phyloP scores from a whole-genome alignment of 2,329 filamentous ascomycete species.

The Thermoascus crustaceus region DNA sequence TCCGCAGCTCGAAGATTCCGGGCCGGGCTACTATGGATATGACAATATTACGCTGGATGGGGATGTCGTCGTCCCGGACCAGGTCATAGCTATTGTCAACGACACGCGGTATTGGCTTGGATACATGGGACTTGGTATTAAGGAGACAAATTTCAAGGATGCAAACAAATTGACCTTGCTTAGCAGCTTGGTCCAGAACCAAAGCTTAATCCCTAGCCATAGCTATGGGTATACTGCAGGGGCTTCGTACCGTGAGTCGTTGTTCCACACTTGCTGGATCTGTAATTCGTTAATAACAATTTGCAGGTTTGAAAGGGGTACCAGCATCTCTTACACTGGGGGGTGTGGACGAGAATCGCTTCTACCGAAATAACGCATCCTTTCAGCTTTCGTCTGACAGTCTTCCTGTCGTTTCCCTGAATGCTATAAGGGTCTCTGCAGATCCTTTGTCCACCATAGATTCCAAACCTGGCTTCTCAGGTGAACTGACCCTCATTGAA shows the following conservation, averaged over 20 bases:
- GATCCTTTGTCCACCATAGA: slow-evolving; percentile 5
- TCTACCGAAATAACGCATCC: slow-evolving; percentile 17
- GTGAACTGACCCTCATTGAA: slow-evolving; percentile 14
- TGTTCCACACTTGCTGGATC: background rate
- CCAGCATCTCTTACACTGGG: slow-evolving; percentile 24
- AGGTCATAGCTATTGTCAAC: slow-evolving; percentile 25
- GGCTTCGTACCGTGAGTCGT: slow-evolving; percentile 21
- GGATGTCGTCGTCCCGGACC: slow-evolving; percentile 16
- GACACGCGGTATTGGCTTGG: slow-evolving; percentile 28
- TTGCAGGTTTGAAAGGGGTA: slow-evolving; percentile 19
- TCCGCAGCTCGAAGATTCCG: slow-evolving; percentile 12
- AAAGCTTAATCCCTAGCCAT: slow-evolving; percentile 9
- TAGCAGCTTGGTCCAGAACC: slow-evolving; percentile 19
- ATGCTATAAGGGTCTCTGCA: slow-evolving; percentile 18
- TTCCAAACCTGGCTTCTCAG: slow-evolving; percentile 12
- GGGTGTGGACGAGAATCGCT: slow-evolving; percentile 24
- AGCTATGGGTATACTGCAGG: slow-evolving; percentile 28
- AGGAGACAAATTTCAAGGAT: slow-evolving; percentile 18
- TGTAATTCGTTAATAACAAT: slow-evolving; percentile 3
- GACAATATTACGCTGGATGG: slow-evolving; percentile 24
- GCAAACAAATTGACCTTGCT: slow-evolving; percentile 16
- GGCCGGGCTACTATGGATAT: slow-evolving; percentile 27
- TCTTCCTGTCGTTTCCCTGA: slow-evolving; percentile 23
- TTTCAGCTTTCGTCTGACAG: slow-evolving; percentile 22
- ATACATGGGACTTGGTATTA: slow-evolving; percentile 21